Evolutionary conservation across 2,329 filamentous ascomycete genomes (phyloP), one percentile per base, ranked within the genome.

Genomic region (Camillea tinctor): DNA sequence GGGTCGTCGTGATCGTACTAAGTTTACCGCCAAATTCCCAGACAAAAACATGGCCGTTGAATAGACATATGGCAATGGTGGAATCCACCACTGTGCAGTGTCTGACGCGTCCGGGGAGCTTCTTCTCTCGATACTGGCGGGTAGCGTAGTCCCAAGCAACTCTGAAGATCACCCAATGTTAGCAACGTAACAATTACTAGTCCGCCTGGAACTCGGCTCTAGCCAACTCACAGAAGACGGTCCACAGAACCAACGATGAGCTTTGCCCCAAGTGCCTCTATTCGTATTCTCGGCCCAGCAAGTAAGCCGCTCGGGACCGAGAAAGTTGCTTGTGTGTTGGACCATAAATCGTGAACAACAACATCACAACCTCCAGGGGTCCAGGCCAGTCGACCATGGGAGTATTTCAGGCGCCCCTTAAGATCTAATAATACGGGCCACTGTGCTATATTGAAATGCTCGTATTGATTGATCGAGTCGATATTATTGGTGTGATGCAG

Each of bases 131-230:
- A 22, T 40, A 52, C 11, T 36, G 23, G 36, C 69, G 65, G 19
- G 59, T 55, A 6, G 58, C 52, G 52, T 68, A 65, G 55, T 71
- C 65, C 68, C 68, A 71, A 40, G 62, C 65, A 36, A 70, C 52
- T 44, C 69, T 71, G 15, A n/a, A 50, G 44, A 21, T 21, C 11
- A n/a, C n/a, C n/a, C n/a, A 19, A 50, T 22, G 19, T 69, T 50
- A 71, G 54, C 53, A 21, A 52, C 13, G 8, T 19, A 26, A 15
- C 57, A 44, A 20, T n/a, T 22, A 44, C 36, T 17, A 21, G 36
- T 1, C 13, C 17, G 20, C 8, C 5, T 19, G 24, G 15, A 50
- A n/a, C n/a, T n/a, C n/a, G n/a, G 36, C 17, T 13, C 22, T 24
- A 55, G 30, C 11, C 6, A 11, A 58, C 68, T 55, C 64, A 71